Conservation (phyloP, 2,329 filamentous ascomycete species). For the Gnomoniopsis sp. region DNA sequence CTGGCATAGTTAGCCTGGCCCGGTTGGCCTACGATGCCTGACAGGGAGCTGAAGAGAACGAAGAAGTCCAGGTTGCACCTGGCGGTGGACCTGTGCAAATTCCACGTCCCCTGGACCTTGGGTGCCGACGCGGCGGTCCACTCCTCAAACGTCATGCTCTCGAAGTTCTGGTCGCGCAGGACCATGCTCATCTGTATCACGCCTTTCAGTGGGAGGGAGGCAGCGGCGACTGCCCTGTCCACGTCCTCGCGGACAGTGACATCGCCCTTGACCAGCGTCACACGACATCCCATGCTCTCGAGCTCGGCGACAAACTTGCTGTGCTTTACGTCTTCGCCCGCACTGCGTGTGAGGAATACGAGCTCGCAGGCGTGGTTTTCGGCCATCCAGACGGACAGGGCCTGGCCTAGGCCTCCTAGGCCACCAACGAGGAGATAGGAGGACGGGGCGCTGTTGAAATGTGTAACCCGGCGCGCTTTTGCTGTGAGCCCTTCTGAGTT, state of each 20-base stretch:
- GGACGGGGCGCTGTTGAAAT: no score
- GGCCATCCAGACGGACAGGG: slow-evolving; percentile 5
- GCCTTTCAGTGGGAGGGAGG: not conserved
- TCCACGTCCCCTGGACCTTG: slow-evolving; percentile 13
- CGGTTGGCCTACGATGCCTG: not conserved
- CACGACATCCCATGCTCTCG: not conserved
- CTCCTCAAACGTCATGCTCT: slow-evolving; percentile 25
- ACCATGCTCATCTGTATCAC: slow-evolving; percentile 10
- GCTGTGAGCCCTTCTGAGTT: slow-evolving; percentile 24
- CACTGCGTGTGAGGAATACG: slow-evolving; percentile 2
- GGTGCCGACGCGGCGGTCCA: slow-evolving; percentile 26
- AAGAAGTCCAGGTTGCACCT: not conserved
- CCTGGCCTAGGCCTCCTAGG: slow-evolving; percentile 1
- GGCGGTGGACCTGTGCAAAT: not conserved
- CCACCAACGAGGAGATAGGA: slow-evolving; percentile 6
- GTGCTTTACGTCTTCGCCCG: not conserved
- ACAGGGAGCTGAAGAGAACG: not conserved
- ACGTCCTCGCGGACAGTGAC: not conserved
- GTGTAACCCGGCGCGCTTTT: no score
- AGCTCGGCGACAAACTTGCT: slow-evolving; percentile 6
- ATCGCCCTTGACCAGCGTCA: not conserved
- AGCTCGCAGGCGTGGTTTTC: not conserved
- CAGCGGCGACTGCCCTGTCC: not conserved
- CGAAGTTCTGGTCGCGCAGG: not conserved
- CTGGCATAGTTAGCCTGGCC: not conserved